phyloP scores from a whole-genome alignment of 2,329 filamentous ascomycete genomes.

The Colletotrichum echinochloae region DNA sequence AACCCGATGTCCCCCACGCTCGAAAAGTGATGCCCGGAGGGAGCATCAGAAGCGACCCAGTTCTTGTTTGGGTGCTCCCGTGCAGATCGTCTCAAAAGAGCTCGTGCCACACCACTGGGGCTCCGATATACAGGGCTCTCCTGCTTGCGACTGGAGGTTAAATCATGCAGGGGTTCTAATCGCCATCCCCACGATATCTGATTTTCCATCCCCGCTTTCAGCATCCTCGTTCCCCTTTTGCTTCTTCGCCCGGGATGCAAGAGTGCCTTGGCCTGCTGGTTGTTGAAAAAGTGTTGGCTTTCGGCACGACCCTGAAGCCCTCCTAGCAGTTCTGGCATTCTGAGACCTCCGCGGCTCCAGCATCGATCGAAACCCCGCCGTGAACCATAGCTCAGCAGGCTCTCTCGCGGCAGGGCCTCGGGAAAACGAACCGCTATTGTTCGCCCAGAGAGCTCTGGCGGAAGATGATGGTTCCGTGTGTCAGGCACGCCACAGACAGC shows the following conservation, averaged over 20 bases:
- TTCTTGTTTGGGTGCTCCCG: conserved; percentile 33
- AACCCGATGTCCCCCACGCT: conserved; percentile 16
- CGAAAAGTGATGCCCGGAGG: conserved; percentile 11
- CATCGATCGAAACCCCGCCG: not conserved
- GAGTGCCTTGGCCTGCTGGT: not conserved
- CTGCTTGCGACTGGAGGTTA: conserved; percentile 6
- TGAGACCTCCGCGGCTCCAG: not conserved
- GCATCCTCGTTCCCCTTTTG: not conserved
- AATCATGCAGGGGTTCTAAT: conserved; percentile 31
- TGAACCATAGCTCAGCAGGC: not conserved
- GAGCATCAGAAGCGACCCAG: conserved; percentile 22
- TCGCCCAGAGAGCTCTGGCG: not conserved
- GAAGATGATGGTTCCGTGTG: not conserved
- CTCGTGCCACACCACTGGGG: conserved; percentile 35
- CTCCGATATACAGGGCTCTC: conserved; percentile 24
- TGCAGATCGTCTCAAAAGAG: conserved; percentile 37
- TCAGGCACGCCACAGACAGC: not conserved
- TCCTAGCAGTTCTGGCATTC: not conserved
- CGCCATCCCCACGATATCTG: conserved; percentile 25
- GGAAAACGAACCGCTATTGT: not conserved
- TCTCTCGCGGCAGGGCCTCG: not conserved
- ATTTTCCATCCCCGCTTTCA: conserved; percentile 28
- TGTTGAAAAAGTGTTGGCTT: not conserved
- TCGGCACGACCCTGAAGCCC: not conserved
- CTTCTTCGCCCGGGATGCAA: conserved; percentile 2